Conservation (phyloP, 1,284 basidiomycete species). For the Austropuccinia psidii region DNA sequence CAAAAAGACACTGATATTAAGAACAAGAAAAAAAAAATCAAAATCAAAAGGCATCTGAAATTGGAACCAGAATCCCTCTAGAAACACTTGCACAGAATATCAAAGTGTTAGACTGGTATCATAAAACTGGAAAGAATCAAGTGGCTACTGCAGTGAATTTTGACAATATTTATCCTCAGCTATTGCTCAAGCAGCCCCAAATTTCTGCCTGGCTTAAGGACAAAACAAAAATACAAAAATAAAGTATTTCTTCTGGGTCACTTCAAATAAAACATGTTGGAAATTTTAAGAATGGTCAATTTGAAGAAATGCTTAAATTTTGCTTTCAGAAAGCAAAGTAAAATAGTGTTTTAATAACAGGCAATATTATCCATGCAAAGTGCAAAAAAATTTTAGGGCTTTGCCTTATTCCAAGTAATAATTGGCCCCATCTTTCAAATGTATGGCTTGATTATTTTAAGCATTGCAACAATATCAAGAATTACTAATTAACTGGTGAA, state of each 20-base stretch:
- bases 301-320: too few species aligned
- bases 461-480: not conserved
- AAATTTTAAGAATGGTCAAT: not conserved
- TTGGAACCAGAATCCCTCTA: too few species aligned
- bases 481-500: not conserved
- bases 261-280: not conserved
- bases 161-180: constrained; percentile 21
- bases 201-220: constrained; percentile 32
- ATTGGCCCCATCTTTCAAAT: not conserved
- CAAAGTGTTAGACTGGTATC: constrained; percentile 19
- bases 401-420: not conserved
- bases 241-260: not conserved
- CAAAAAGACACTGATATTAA: too few species aligned
- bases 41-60: too few species aligned
- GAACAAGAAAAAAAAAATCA: too few species aligned
- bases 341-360: not conserved
- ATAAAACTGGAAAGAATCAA: constrained; percentile 29
- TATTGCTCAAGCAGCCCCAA: constrained; percentile 29
- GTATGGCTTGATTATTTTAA: constrained; percentile 21
- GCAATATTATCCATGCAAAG: not conserved
- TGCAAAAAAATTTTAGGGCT: constrained; percentile 15
- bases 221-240: too few species aligned
- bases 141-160: constrained; percentile 19
- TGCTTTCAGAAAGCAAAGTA: too few species aligned
- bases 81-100: not conserved